phyloP scores from a whole-genome alignment of 2,329 filamentous ascomycete genomes.

The Cercospora zeae-maydis region DNA sequence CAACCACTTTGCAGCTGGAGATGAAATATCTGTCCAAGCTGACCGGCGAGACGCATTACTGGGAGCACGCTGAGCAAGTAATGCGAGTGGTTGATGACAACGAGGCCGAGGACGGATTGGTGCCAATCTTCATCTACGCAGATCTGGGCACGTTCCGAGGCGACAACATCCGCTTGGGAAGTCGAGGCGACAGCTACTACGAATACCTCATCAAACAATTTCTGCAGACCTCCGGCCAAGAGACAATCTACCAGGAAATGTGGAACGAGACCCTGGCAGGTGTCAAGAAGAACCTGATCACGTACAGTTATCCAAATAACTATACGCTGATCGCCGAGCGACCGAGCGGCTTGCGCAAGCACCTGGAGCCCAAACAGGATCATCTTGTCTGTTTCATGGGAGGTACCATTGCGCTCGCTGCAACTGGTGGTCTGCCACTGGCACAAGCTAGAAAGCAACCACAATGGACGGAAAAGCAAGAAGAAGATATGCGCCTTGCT shows the following conservation, averaged over 20 bases:
- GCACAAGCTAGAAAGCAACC: conserved; percentile 68
- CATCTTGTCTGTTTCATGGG: conserved; percentile 97
- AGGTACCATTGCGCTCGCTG: conserved; percentile 86
- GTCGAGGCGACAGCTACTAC: conserved; percentile 95
- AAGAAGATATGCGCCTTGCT: conserved; percentile 82
- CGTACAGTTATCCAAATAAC: conserved; percentile 74
- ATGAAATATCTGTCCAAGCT: conserved; percentile 96
- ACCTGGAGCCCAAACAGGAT: conserved; percentile 88
- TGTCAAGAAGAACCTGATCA: conserved; percentile 86
- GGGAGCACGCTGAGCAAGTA: conserved; percentile 85
- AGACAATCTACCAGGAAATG: conserved; percentile 83
- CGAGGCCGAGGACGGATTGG: conserved; percentile 70
- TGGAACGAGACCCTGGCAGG: conserved; percentile 84
- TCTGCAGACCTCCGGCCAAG: conserved; percentile 82
- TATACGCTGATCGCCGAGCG: conserved; percentile 90
- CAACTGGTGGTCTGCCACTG: conserved; percentile 73
- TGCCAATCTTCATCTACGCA: conserved; percentile 88
- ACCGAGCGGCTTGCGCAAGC: conserved; percentile 64
- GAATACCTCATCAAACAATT: conserved; percentile 99
- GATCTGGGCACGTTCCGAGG: conserved; percentile 74
- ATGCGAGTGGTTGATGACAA: conserved; percentile 89
- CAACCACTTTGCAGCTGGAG: conserved; percentile 87
- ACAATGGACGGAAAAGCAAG: conserved; percentile 71
- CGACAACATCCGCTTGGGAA: conserved; percentile 84
- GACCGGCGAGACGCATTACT: conserved; percentile 87